Evolutionary conservation across 2,329 filamentous ascomycete genomes (phyloP).

Genomic region (Colletotrichum somersetense): DNA sequence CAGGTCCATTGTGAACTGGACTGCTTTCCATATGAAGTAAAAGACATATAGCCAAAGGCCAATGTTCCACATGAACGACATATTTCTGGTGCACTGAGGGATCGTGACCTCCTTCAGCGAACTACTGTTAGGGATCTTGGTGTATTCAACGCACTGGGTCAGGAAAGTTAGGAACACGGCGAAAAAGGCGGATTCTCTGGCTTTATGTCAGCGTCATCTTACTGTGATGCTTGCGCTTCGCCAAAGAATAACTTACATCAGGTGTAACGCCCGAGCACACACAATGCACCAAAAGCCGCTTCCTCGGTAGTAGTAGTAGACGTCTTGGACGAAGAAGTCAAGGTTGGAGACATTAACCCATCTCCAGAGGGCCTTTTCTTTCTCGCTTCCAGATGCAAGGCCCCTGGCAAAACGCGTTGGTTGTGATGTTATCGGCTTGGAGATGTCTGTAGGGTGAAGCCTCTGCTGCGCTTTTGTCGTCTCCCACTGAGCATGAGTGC

Average conservation of each 20-base stretch:
- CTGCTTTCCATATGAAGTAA: constrained; percentile 85
- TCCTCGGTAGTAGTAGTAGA: constrained; percentile 88
- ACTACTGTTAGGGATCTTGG: constrained; percentile 75
- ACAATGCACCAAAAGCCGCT: constrained; percentile 89
- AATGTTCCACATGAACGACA: constrained; percentile 82
- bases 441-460: constrained; percentile 57
- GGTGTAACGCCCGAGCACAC: constrained; percentile 76
- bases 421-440: constrained; percentile 44
- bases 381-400: constrained; percentile 55
- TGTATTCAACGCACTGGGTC: constrained; percentile 87
- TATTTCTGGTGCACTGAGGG: constrained; percentile 79
- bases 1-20: constrained; percentile 80
- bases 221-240: not conserved
- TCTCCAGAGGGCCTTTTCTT: constrained; percentile 88
- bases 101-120: constrained; percentile 69
- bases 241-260: constrained; percentile 70
- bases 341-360: constrained; percentile 94
- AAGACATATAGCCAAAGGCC: constrained; percentile 87
- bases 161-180: constrained; percentile 86
- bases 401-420: constrained; percentile 49
- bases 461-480: constrained; percentile 64
- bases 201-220: constrained; percentile 29
- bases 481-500: constrained; percentile 67
- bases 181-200: constrained; percentile 83
- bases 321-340: constrained; percentile 85